Percentiles rank a stretch among this genome's conserved stretches.
These are phyloP conservation scores for Trichoderma sp. DNA, from an alignment of 2,329 filamentous ascomycete species.

Conservation along the genomic window DNA sequence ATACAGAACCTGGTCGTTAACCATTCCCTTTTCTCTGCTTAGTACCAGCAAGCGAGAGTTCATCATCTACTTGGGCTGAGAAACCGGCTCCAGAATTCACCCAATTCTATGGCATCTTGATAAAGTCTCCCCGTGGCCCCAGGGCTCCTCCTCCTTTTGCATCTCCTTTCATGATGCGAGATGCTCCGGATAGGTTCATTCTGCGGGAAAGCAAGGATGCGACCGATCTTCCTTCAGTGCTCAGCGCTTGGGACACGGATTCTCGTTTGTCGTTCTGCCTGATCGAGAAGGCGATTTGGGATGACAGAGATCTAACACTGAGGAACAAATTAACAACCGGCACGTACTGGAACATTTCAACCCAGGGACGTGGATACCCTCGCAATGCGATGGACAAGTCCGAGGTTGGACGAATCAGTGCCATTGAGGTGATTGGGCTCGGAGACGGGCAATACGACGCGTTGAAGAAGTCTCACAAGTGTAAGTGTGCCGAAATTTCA, in stretches of 20 bases:
- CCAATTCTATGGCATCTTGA: constrained; percentile 14
- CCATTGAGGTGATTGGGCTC: constrained; percentile 12
- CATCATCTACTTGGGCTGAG: neutral
- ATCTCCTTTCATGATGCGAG: neutral
- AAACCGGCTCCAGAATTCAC: neutral
- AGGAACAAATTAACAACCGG: neutral
- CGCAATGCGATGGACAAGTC: neutral
- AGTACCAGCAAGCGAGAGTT: neutral
- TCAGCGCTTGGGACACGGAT: neutral
- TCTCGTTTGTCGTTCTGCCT: neutral
- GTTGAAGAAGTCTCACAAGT: neutral
- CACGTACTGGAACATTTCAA: neutral
- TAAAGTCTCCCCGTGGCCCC: neutral
- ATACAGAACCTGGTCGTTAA: neutral
- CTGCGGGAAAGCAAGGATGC: neutral
- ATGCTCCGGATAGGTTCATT: neutral
- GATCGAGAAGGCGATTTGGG: constrained; percentile 1
- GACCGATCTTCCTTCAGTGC: neutral
- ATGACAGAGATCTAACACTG: neutral
- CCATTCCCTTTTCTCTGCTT: neutral
- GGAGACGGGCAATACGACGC: constrained; percentile 6
- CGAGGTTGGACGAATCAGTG: neutral
- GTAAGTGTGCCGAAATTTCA: neutral
- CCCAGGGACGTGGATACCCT: neutral
- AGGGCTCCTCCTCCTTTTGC: neutral